Percentiles rank a stretch among this genome's conserved stretches.
Conservation (phyloP, 2,329 filamentous ascomycete species). For the Myriosclerotinia scirpicola region DNA sequence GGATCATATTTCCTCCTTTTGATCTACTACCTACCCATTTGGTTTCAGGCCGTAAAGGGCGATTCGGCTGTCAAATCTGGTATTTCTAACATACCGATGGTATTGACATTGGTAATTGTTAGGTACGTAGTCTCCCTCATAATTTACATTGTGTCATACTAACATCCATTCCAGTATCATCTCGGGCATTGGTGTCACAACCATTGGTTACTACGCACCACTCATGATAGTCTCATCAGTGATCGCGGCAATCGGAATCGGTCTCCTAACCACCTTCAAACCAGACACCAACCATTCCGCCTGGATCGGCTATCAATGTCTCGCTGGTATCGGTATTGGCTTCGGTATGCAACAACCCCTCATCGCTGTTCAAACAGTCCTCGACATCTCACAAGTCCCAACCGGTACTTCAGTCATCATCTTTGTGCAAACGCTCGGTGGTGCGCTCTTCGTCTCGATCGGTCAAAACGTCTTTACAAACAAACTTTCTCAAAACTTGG, state of each 20-base stretch:
- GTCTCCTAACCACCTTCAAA: conserved; percentile 54
- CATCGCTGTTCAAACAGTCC: conserved; percentile 56
- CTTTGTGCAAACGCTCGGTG: conserved; percentile 58
- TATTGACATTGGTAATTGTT: conserved; percentile 40
- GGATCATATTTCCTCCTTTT: conserved; percentile 43
- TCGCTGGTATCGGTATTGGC: conserved; percentile 56
- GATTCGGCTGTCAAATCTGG: conserved; percentile 47
- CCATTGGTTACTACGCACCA: conserved; percentile 47
- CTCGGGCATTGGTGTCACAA: conserved; percentile 7
- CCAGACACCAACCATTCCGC: conserved; percentile 48
- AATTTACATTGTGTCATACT: conserved; percentile 21
- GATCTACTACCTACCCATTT: conserved; percentile 50
- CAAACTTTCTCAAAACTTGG: conserved; percentile 42
- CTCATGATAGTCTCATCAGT: conserved; percentile 54
- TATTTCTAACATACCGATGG: conserved; percentile 43
- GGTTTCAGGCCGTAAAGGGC: conserved; percentile 50
- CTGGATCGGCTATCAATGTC: conserved; percentile 60
- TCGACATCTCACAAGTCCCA: conserved; percentile 54
- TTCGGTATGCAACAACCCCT: conserved; percentile 58
- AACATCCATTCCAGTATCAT: not conserved
- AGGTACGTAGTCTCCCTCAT: conserved; percentile 24
- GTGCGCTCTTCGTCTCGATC: conserved; percentile 58
- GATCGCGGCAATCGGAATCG: conserved; percentile 45
- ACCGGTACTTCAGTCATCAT: conserved; percentile 56
- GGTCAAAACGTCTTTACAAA: conserved; percentile 50